Evolutionary conservation across 371 early-diverging fungal species (phyloP), one percentile per base, ranked within the genome.

Genomic region (Apophysomyces ossiformis): DNA sequence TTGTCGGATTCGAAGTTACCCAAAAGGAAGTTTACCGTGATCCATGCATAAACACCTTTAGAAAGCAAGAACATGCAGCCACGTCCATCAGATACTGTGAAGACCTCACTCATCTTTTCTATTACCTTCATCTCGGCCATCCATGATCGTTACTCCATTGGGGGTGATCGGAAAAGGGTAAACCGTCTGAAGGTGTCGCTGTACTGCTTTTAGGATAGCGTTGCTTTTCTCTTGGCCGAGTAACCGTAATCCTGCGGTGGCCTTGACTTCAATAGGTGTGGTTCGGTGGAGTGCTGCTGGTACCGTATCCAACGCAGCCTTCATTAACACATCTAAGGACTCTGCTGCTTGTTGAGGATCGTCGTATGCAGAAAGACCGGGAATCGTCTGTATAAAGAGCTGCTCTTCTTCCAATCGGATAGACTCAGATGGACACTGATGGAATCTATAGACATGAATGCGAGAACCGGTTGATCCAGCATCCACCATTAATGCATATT

Each of bases 401-500:
- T 94, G 96, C 68, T 90, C 87, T 58, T 91, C 89, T 26, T 79
- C 75, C n/a, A 81, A 60, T 5, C 45, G 47, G 8, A 75, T 64
- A 7, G 73, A 62, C 9, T 75, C 75, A 3, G 60, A 39, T 4
- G 64, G 38, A 80, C 96, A 96, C 80, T 92, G 92, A 74, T 92
- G 91, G 68, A 90, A 90, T 68, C 85, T 82, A 84, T 98, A 99
- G 21, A 96, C 96, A 72, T 99, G 99, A 69, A 99, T 93, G 32
- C 99, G 93, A 1, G 96, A 95, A 18, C 99, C 99, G 5, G 96
- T 94, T 3, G 96, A 96, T 0, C 99, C 99, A 15, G 99, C 99
- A 69, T 99, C 99, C 32, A 99, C 71, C 91, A 99, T 95, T 41
- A 90, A 69, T 6, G 85, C 87, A 73, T 89, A 87, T 59, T 87